These are phyloP conservation scores for Mucor circinelloides DNA, from an alignment of 371 early-diverging fungal genomes.

Conservation along the genomic window DNA sequence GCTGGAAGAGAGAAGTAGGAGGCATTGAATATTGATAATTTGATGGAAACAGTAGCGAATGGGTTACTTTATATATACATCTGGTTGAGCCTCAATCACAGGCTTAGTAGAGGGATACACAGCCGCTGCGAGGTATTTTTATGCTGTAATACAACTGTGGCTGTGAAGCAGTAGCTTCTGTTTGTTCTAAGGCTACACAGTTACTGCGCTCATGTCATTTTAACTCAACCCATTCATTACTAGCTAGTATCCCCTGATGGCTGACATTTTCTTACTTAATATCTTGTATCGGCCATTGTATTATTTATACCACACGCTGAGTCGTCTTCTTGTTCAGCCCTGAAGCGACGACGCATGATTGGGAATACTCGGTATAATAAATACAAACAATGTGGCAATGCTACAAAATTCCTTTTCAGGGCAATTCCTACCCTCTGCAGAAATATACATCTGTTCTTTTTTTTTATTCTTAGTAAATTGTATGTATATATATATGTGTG, in stretches of 20 bases:
- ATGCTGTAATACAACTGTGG: background rate
- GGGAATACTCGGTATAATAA: background rate
- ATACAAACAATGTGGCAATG: background rate
- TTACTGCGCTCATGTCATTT: background rate
- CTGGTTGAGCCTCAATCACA: background rate
- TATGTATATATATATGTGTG: too few species aligned
- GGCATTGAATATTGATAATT: background rate
- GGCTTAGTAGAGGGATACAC: background rate
- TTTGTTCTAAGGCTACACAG: background rate
- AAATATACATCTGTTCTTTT: background rate
- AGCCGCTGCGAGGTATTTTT: background rate
- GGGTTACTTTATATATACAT: background rate
- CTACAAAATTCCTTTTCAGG: background rate
- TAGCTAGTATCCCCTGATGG: background rate
- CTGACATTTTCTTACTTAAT: too few species aligned
- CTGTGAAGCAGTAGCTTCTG: background rate
- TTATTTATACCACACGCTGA: too few species aligned
- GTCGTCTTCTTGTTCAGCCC: background rate
- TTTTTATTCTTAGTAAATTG: background rate
- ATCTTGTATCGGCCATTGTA: background rate
- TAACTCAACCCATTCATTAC: background rate
- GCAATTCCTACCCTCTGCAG: background rate
- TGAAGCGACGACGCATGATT: background rate
- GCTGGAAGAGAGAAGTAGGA: background rate
- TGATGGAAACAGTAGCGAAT: background rate